Evolutionary conservation across 2,329 filamentous ascomycete species (phyloP).

Genomic region (Epichloe aotearoae): DNA sequence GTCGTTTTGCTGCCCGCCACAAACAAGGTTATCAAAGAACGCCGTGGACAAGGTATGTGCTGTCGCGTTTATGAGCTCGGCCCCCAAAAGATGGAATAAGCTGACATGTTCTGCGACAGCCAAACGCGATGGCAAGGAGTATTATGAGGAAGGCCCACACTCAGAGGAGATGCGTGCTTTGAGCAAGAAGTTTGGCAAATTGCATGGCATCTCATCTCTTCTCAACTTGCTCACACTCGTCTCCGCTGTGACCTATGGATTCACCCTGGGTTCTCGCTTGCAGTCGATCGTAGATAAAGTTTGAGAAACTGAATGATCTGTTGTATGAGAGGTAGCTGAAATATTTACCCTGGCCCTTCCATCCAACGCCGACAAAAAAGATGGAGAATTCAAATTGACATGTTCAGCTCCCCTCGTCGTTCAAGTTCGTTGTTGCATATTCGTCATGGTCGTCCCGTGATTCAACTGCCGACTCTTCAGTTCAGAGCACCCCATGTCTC

Average conservation of each 20-base stretch:
- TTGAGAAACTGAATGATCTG: not conserved
- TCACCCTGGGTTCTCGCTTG: conserved; percentile 54
- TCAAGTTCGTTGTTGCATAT: not conserved
- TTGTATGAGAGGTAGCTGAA: not conserved
- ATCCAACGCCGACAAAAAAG: not conserved
- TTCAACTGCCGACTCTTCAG: not conserved
- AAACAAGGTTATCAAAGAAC: conserved; percentile 57
- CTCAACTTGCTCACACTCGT: conserved; percentile 62
- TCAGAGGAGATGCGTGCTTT: conserved; percentile 71
- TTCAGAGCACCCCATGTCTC: not conserved
- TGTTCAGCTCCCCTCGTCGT: not conserved
- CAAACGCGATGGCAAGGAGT: conserved; percentile 79
- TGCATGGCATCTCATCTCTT: conserved; percentile 73
- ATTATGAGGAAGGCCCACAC: conserved; percentile 65
- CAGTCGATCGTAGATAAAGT: conserved; percentile 22
- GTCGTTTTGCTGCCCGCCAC: conserved; percentile 62
- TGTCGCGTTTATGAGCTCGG: not conserved
- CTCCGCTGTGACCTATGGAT: conserved; percentile 64
- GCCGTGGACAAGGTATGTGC: conserved; percentile 62
- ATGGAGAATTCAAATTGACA: not conserved
- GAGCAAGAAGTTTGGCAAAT: conserved; percentile 63
- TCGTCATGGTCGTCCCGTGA: not conserved
- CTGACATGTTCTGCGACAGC: conserved; percentile 32
- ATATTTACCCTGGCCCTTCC: not conserved
- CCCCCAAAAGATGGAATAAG: not conserved